Percentiles rank a stretch among this genome's conserved stretches.
These are phyloP conservation scores for Castanea sativa DNA, from an alignment of 306 rosid genomes.

Conservation along the genomic window DNA sequence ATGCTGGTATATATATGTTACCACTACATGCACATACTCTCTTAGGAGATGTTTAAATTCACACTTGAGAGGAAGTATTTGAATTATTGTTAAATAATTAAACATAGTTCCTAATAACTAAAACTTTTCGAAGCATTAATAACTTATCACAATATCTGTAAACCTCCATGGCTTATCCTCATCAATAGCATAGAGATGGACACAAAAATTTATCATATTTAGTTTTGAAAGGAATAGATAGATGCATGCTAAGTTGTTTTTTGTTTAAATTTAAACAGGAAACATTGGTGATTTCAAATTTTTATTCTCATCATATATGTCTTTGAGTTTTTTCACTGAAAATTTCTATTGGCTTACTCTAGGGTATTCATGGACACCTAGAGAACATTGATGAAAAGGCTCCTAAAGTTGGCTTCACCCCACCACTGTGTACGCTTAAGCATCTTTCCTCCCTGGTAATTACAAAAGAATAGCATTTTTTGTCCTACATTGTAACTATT, in stretches of 20 bases:
- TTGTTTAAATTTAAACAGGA: background rate
- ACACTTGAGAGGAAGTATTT: too few relatives aligned
- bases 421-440: slow-evolving; percentile 49
- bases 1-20: too few relatives aligned
- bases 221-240: too few relatives aligned
- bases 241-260: background rate
- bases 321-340: background rate
- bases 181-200: too few relatives aligned
- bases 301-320: background rate
- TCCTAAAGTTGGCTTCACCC: slow-evolving; percentile 30
- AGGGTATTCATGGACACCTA: slow-evolving; percentile 37
- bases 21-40: too few relatives aligned
- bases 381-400: slow-evolving; percentile 48
- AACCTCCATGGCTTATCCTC: too few relatives aligned
- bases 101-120: too few relatives aligned
- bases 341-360: background rate
- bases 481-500: background rate
- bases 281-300: background rate
- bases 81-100: too few relatives aligned
- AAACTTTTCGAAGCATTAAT: too few relatives aligned
- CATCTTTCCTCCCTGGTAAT: slow-evolving; percentile 46
- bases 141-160: too few relatives aligned
- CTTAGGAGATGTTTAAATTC: too few relatives aligned
- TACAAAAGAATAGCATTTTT: background rate
- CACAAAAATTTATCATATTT: too few relatives aligned